Conservation (phyloP, 768 basidiomycete genomes). For the Flagelloscypha sp. region DNA sequence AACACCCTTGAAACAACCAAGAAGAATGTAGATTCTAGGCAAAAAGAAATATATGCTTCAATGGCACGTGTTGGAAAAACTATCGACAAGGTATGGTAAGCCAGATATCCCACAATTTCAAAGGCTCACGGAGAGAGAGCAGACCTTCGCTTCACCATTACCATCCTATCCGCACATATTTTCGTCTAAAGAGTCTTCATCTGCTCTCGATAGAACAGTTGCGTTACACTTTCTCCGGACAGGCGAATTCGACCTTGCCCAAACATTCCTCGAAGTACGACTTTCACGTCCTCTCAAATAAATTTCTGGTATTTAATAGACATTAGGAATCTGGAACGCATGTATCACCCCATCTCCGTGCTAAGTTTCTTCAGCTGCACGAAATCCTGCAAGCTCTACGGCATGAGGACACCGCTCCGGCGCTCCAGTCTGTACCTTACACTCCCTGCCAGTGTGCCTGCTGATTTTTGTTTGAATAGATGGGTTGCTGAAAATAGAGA, state of each 20-base stretch:
- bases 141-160: conserved; percentile 55
- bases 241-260: conserved; percentile 71
- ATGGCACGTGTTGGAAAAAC: conserved; percentile 76
- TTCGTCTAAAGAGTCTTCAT: conserved; percentile 46
- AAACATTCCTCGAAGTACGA: conserved; percentile 64
- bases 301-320: conserved; percentile 5
- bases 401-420: conserved; percentile 60
- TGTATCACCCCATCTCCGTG: conserved; percentile 40
- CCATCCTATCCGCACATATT: conserved; percentile 66
- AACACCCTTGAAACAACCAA: conserved; percentile 60
- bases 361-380: conserved; percentile 63
- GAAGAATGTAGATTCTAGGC: conserved; percentile 79
- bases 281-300: not conserved
- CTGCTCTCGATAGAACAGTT: conserved; percentile 61
- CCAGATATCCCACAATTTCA: too few relatives aligned
- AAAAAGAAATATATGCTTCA: conserved; percentile 81
- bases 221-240: conserved; percentile 73
- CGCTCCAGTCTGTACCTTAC: conserved; percentile 42
- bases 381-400: conserved; percentile 61
- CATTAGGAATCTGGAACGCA: conserved; percentile 59
- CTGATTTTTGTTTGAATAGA: conserved; percentile 31
- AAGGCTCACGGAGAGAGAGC: too few relatives aligned
- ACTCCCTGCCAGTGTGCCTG: conserved; percentile 5
- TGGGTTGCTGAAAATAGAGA: conserved; percentile 65
- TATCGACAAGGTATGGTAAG: conserved; percentile 77